Evolutionary conservation across 2,329 filamentous ascomycete species (phyloP), one percentile per base, ranked within the genome.

Genomic region (Pseudogymnoascus sp.): DNA sequence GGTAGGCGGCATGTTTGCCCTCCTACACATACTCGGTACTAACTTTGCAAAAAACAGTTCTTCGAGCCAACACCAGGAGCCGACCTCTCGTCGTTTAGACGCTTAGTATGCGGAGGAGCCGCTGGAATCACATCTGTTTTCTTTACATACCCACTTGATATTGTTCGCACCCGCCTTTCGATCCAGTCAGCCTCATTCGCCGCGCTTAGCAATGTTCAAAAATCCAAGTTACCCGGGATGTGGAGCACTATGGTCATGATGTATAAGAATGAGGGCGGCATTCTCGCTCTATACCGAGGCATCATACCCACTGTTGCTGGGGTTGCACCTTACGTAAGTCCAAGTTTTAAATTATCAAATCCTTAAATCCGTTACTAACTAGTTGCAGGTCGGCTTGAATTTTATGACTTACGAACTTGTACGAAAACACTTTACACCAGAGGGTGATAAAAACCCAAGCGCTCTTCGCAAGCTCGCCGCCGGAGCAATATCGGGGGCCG

Each of bases 391-490:
- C 64, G 94, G 94, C 38, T 79, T 99, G 60, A 99, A 99, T 74
- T 99, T 99, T 74, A 97, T 97, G 91, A 91, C 90, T 5, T 99
- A 99, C 75, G 94, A 99, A 74, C 88, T 88, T 57, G 87, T 92
- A 62, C 86, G 94, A 63, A 85, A 86, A 69, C 87, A 88, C 67
- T 80, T 99, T 67, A 99, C 94, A 0, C 88, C 87, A 1, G 90
- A 96, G 59, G 94, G 94, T 47, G 87, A 96, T 65, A 83, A 89
- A 70, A 90, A 96, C 66, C 94, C 94, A 0, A 85, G 79, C 64
- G 83, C 90, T 1, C 74, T 84, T 60, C 86, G 93, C 60, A 99
- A 97, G 72, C 80, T 99, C 41, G 81, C 87, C 28, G 93, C 94
- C 3, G 94, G 94, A 62, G 94, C 94, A 12, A 84, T 97, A 59